These are phyloP conservation scores for Beauveria sp. DNA, from an alignment of 2,329 filamentous ascomycete genomes.

Conservation along the genomic window DNA sequence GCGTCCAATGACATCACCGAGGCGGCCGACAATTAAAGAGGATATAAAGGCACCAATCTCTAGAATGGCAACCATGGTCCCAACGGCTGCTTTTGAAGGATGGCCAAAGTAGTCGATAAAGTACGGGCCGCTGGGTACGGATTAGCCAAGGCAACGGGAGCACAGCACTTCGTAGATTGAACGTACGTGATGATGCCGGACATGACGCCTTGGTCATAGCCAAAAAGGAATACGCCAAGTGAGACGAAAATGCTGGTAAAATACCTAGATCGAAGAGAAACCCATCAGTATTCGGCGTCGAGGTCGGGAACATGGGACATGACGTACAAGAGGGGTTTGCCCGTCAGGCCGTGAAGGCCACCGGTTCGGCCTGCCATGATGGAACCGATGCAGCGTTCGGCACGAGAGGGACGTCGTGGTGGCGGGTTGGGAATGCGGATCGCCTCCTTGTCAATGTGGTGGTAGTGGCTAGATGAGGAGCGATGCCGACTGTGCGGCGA, in stretches of 20 bases:
- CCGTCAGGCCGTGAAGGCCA: conserved; percentile 84
- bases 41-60: conserved; percentile 90
- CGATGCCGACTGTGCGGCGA: conserved; percentile 31
- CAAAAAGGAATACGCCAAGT: conserved; percentile 79
- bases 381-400: conserved; percentile 64
- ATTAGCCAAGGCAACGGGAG: conserved; percentile 10
- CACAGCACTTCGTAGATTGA: conserved; percentile 5
- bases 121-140: conserved; percentile 59
- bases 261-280: conserved; percentile 49
- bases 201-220: conserved; percentile 88
- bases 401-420: conserved; percentile 54
- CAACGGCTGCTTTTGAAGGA: conserved; percentile 77
- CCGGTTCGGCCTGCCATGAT: conserved; percentile 79
- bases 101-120: conserved; percentile 92
- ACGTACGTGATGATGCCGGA: conserved; percentile 62
- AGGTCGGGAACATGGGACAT: conserved; percentile 14
- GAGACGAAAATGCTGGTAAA: conserved; percentile 91
- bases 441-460: conserved; percentile 59
- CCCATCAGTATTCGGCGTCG: conserved; percentile 15
- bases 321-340: conserved; percentile 81
- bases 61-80: conserved; percentile 95
- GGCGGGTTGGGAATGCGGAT: conserved; percentile 71
- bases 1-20: conserved; percentile 88
- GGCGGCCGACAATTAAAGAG: conserved; percentile 75
- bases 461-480: conserved; percentile 32